Evolutionary conservation across 2,329 filamentous ascomycete species (phyloP).

Genomic region (Trichoderma gracile): DNA sequence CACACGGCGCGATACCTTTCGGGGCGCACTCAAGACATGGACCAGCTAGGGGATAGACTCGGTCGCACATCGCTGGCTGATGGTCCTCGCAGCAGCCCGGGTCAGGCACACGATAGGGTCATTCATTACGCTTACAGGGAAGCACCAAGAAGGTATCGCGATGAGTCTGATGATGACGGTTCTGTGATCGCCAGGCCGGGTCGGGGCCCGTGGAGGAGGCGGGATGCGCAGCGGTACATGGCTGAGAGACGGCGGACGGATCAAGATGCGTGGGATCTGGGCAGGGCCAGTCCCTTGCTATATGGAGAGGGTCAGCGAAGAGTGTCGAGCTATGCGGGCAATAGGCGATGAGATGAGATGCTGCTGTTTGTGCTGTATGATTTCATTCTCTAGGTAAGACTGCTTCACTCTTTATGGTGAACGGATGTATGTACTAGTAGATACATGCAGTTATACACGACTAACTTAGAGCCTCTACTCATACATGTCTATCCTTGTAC

Average conservation of each 20-base stretch:
- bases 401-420: too few species aligned
- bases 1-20: background rate
- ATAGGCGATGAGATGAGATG: background rate
- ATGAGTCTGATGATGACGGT: background rate
- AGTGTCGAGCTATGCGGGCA: too few species aligned
- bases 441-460: too few species aligned
- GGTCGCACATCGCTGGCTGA: slow-evolving; percentile 1
- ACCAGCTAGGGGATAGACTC: background rate
- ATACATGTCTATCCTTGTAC: too few species aligned
- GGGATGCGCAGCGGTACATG: slow-evolving; percentile 17
- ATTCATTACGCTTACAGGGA: background rate
- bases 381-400: background rate
- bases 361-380: background rate
- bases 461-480: too few species aligned
- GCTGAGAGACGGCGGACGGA: background rate
- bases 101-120: background rate
- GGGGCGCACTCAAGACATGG: background rate
- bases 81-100: background rate
- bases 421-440: too few species aligned
- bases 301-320: background rate
- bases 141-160: background rate
- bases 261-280: slow-evolving; percentile 11
- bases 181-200: background rate
- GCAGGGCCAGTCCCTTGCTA: background rate
- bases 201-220: background rate